Evolutionary conservation across 768 basidiomycete species (phyloP), one percentile per base, ranked within the genome.

Genomic region (Gautieria morchelliformis): DNA sequence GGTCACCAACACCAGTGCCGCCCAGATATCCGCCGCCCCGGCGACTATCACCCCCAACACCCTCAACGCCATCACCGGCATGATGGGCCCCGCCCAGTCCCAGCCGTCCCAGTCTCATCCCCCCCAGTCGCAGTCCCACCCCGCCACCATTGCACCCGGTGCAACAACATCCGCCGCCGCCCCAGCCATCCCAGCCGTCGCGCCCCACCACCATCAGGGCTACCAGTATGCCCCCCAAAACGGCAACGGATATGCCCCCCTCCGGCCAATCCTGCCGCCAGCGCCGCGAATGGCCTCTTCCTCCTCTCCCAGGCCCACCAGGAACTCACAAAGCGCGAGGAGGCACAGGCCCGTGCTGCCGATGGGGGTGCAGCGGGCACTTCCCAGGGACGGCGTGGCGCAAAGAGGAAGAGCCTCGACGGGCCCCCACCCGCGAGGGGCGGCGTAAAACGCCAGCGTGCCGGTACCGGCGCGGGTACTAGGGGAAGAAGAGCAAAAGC

Each of bases 271-370:
- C 80, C 87, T 9, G 77, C 90, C 2, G 79, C 70, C 45, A 77
- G 82, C 19, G 90, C 92, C 54, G 87, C 92, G 52, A 96, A 95
- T 67, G 93, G 94, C 27, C 81, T 97, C 47, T 97, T 94, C 73
- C 76, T 97, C 49, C 83, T 97, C 53, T 87, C 85, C 1, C 93
- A 97, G 71, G 94, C 93, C 27, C 93, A 96, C 67, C 93, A 96
- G 69, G 93, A 95, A 75, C 82, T 96, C 59, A 90, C 89, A 39
- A 95, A 94, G 73, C 83, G 91, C n/a, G 93, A 95, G 70, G 88
- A 91, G 68, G 84, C 85, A 0, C 83, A 87, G 66, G 79, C 80
- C 60, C 79, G 84, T 62, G 80, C 82, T 50, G 72, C 27, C 72
- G 58, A 56, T 33, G 55, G 57, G 52, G 20, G 46, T 61, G 20